These are phyloP conservation scores for Dacryopinax spathularia DNA, from an alignment of 768 basidiomycete genomes.

Conservation along the genomic window DNA sequence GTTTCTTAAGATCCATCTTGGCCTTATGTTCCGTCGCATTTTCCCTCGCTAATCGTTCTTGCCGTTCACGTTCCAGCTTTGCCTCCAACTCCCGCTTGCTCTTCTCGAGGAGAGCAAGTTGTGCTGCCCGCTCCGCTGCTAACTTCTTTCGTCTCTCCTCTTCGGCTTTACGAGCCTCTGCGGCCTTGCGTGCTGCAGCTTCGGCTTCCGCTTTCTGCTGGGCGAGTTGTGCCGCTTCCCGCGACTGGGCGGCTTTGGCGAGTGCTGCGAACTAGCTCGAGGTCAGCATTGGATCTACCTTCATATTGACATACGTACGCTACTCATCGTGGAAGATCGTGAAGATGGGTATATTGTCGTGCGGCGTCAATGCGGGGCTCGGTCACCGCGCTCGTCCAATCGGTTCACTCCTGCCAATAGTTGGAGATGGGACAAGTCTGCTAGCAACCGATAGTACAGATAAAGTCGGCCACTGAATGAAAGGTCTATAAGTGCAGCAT, in stretches of 20 bases:
- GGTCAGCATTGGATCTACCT: background rate
- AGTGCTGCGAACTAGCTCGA: background rate
- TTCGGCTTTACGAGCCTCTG: background rate
- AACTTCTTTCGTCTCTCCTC: background rate
- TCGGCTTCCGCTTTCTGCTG: background rate
- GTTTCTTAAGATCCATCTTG: background rate
- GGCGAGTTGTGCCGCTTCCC: background rate
- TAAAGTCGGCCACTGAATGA: too few relatives aligned
- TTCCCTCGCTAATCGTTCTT: background rate
- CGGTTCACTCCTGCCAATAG: too few relatives aligned
- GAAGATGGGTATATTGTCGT: background rate
- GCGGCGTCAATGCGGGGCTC: background rate
- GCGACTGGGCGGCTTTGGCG: background rate
- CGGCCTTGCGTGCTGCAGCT: background rate
- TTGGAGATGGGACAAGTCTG: too few relatives aligned
- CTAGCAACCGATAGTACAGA: too few relatives aligned
- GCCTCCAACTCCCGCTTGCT: background rate
- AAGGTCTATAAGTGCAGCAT: too few relatives aligned
- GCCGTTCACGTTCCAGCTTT: background rate
- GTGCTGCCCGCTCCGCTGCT: background rate
- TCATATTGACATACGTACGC: background rate
- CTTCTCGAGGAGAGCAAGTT: background rate
- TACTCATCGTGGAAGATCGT: background rate
- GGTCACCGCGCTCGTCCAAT: too few relatives aligned
- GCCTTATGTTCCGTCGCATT: background rate